A percentile compares a stretch with the other conserved stretches of the same genome.
Conservation (phyloP, 2,329 filamentous ascomycete genomes). For the Aspergillus cejpii region DNA sequence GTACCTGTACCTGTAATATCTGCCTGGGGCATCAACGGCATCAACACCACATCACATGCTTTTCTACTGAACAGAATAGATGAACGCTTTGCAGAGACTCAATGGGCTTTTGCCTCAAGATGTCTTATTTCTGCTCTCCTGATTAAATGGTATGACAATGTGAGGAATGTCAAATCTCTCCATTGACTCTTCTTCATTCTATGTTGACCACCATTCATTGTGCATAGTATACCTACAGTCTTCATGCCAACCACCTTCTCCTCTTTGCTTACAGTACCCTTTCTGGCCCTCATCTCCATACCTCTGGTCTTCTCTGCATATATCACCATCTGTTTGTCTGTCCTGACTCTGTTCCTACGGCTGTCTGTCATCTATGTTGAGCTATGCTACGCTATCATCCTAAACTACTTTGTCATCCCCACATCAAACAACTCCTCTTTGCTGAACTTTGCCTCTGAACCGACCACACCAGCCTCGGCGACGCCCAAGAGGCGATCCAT, state of each 20-base stretch:
- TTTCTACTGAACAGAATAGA: conserved; percentile 11
- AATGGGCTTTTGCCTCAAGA: neutral
- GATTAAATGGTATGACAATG: neutral
- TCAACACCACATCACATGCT: conserved; percentile 18
- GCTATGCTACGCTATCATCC: conserved; percentile 52
- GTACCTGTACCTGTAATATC: neutral
- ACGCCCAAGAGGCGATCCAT: conserved; percentile 23
- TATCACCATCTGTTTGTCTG: conserved; percentile 57
- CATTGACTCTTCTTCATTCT: neutral
- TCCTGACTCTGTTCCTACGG: conserved; percentile 55
- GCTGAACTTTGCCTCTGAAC: conserved; percentile 27
- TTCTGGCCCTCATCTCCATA: conserved; percentile 56
- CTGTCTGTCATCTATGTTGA: conserved; percentile 59
- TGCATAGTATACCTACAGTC: conserved; percentile 4
- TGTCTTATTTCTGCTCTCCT: neutral
- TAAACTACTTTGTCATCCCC: conserved; percentile 46
- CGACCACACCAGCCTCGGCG: conserved; percentile 18
- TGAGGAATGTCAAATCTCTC: neutral
- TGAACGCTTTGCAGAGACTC: neutral
- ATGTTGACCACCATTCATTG: neutral
- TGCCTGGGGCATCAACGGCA: conserved; percentile 12
- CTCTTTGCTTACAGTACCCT: conserved; percentile 50
- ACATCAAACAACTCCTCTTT: conserved; percentile 24
- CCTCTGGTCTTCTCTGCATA: conserved; percentile 58
- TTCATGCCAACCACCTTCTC: conserved; percentile 28